phyloP scores from a whole-genome alignment of 306 rosid genomes.

The Chamaecrista fasciculata region DNA sequence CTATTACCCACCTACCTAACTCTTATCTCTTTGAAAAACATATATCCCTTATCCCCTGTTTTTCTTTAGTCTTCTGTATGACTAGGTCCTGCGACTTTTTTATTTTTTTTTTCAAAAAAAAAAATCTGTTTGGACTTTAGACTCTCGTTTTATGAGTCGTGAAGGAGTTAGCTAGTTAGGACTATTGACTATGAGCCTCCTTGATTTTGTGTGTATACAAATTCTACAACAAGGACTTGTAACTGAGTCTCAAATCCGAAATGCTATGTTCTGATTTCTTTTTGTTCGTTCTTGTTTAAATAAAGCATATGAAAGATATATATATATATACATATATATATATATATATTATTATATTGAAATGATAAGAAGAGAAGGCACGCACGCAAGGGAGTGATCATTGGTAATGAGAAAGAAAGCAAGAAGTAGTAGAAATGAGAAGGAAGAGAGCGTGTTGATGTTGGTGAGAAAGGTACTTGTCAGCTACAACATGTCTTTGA shows the following conservation, averaged over 20 bases:
- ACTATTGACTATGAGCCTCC: background rate
- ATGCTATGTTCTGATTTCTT: background rate
- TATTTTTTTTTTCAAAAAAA: no score
- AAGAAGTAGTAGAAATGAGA: background rate
- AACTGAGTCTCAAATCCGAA: background rate
- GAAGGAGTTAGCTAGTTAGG: slow-evolving; percentile 9
- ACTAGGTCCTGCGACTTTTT: background rate
- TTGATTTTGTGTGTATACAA: slow-evolving; percentile 29
- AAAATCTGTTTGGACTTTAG: no score
- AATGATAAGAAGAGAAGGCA: background rate
- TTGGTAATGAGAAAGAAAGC: background rate
- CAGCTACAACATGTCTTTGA: slow-evolving; percentile 15
- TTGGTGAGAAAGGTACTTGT: slow-evolving; percentile 31
- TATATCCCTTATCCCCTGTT: background rate
- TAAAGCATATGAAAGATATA: background rate
- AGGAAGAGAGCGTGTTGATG: background rate
- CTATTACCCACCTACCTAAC: background rate
- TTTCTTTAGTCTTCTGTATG: background rate
- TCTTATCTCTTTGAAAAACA: background rate
- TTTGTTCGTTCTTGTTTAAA: background rate
- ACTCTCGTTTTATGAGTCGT: background rate
- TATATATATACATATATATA: no score
- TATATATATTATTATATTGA: background rate
- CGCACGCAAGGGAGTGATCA: background rate
- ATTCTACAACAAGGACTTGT: slow-evolving; percentile 21